These are phyloP conservation scores for Omphalea diandra DNA, from an alignment of 441 rosid species.

Conservation along the genomic window DNA sequence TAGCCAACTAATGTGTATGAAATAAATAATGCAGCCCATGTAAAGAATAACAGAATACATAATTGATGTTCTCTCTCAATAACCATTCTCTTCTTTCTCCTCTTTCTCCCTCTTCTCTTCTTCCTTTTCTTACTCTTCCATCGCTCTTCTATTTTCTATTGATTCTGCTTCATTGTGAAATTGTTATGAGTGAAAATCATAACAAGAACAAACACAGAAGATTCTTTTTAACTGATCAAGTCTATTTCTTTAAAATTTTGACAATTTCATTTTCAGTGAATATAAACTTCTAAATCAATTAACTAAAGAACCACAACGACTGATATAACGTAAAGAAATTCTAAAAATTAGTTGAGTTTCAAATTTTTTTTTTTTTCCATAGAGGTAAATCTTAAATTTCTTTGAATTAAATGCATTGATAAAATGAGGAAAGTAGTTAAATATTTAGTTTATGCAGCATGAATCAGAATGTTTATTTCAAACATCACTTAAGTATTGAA, in stretches of 20 bases:
- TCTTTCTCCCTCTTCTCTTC: too few relatives aligned
- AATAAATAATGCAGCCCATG: too few relatives aligned
- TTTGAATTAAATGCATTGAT: neutral
- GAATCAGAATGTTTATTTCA: neutral
- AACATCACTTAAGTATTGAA: neutral
- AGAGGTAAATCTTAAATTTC: neutral
- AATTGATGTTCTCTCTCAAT: too few relatives aligned
- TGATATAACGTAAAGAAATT: neutral
- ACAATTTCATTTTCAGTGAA: neutral
- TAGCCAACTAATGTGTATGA: too few relatives aligned
- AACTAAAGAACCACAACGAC: neutral
- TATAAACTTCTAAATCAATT: neutral
- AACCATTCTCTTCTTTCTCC: too few relatives aligned
- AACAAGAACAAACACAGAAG: neutral
- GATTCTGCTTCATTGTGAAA: too few relatives aligned
- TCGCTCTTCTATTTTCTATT: too few relatives aligned
- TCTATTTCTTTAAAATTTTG: neutral
- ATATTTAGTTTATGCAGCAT: neutral
- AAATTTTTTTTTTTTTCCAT: too few relatives aligned
- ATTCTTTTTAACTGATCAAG: neutral
- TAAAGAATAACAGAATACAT: too few relatives aligned
- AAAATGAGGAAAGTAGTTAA: neutral
- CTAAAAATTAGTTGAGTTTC: neutral
- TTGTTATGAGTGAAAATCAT: too few relatives aligned
- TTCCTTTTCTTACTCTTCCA: too few relatives aligned